Base-by-base conservation (phyloP, 2,329 filamentous ascomycete species). In the Rhynchosporium agropyri region DNA sequence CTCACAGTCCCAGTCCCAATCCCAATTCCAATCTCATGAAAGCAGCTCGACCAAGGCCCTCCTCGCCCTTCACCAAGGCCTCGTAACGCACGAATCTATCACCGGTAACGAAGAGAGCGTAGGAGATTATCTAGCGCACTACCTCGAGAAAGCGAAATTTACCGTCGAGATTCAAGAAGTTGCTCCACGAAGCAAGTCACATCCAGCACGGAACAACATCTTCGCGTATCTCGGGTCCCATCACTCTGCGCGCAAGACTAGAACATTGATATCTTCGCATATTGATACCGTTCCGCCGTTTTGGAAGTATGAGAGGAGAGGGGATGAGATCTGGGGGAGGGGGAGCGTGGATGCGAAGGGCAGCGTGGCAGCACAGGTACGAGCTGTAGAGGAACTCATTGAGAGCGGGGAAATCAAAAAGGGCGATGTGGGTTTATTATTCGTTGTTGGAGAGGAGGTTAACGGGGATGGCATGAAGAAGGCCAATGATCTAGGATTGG, bases 391-490 rank as follows among this genome's bases (percentile, higher is more conserved):
- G 65, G 77, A 83, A 67, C 79, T 90, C 7, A 71, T 85, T 4
- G 70, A 73, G 0, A 68, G 76, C 0, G 73, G 73, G 0, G 70
- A 75, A 40, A 75, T 85, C 43, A 48, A 61, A n/a, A 73, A 76
- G 2, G 79, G 79, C 1, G 84, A 88, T 69, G 77, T 87, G 0
- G 80, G 86, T 64, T 77, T 91, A 13, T 74, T 89, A 1, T 90
- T 83, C 66, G 88, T 91, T 0, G 90, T 97, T 0, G 92, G 91
- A 64, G 94, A 99, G 76, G 94, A 98, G 76, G 83, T 82, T 2
- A 80, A 80, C 3, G 94, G 94, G 9, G 88, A 89, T 66, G 94
- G 94, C 8, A 98, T 98, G 94, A 76, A 75, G 57, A 71, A 75
- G 56, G 80, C 86, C 28, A 79, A 86, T 70, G 73, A 77, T 4